A percentile compares a stretch with the other conserved stretches of the same genome.
Conservation (phyloP, 2,329 filamentous ascomycete genomes). For the Ophiostoma ips region DNA sequence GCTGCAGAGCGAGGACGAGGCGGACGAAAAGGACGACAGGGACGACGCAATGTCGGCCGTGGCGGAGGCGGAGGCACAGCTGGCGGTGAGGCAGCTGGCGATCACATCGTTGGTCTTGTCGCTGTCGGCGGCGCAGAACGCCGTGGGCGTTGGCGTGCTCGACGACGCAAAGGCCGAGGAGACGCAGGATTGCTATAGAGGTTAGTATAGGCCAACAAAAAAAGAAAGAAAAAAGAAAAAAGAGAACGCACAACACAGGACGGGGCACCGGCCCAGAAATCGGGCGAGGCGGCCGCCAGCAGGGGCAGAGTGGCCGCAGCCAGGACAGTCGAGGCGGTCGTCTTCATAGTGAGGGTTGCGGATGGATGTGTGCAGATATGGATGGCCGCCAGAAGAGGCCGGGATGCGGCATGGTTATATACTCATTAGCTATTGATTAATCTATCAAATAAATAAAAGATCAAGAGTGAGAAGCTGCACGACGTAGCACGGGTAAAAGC, state of each 20-base stretch:
- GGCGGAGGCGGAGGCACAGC: conserved; percentile 19
- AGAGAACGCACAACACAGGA: conserved; percentile 26
- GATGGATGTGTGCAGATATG: neutral
- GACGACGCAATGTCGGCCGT: conserved; percentile 13
- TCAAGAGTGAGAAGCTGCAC: no score
- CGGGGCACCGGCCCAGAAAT: conserved; percentile 27
- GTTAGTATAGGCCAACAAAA: neutral
- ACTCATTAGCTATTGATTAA: no score
- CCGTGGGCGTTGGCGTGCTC: conserved; percentile 20
- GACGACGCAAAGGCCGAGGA: conserved; percentile 24
- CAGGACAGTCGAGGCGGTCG: conserved; percentile 9
- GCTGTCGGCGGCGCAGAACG: conserved; percentile 17
- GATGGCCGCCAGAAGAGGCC: no score
- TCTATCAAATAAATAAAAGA: no score
- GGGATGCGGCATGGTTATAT: no score
- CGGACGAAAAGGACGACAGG: conserved; percentile 19
- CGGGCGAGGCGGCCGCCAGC: neutral
- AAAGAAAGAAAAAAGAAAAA: neutral
- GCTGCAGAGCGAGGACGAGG: conserved; percentile 28
- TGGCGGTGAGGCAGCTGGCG: conserved; percentile 18
- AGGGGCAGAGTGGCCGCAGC: conserved; percentile 17
- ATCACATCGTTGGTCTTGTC: no score
- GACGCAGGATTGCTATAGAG: conserved; percentile 27
- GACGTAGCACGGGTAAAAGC: no score
- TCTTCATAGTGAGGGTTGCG: neutral